These are phyloP conservation scores for Acanthamoeba lenticulata DNA, from an alignment of 208 protist species.

Conservation along the genomic window DNA sequence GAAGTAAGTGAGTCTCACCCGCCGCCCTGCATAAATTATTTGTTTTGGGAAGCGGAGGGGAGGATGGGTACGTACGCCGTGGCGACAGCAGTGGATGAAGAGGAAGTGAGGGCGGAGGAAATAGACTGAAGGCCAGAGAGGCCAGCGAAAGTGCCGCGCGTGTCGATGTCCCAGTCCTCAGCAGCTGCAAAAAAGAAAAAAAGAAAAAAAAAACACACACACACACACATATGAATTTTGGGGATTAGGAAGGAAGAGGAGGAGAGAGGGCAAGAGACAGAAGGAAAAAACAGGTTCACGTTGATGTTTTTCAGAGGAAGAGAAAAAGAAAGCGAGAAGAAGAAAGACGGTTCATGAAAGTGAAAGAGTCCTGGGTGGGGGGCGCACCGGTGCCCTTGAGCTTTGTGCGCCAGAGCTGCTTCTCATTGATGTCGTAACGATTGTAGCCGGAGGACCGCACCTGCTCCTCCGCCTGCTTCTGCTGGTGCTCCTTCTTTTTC, in stretches of 20 bases:
- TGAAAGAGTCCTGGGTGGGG: not conserved
- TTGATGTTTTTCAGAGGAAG: too few species aligned
- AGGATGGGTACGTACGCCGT: not conserved
- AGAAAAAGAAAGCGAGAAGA: too few species aligned
- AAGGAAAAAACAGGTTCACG: too few species aligned
- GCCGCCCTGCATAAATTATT: not conserved
- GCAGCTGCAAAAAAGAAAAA: not conserved
- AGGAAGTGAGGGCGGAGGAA: not conserved
- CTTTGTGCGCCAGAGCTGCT: not conserved
- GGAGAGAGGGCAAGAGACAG: too few species aligned
- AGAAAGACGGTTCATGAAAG: not conserved
- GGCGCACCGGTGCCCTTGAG: not conserved
- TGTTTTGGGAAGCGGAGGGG: not conserved
- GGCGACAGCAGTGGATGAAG: not conserved
- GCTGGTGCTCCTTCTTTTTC: not conserved
- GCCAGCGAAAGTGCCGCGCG: not conserved
- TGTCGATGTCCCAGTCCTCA: constrained; percentile 21
- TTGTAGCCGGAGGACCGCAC: not conserved
- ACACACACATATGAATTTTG: too few species aligned
- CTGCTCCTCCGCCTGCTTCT: constrained; percentile 8
- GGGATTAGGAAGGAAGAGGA: too few species aligned
- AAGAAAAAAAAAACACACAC: not conserved
- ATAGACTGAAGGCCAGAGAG: not conserved
- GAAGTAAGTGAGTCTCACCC: too few species aligned
- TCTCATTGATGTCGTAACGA: constrained; percentile 39